Evolutionary conservation across 2,329 filamentous ascomycete genomes (phyloP).

Genomic region (Plectosphaerella cucumerina): DNA sequence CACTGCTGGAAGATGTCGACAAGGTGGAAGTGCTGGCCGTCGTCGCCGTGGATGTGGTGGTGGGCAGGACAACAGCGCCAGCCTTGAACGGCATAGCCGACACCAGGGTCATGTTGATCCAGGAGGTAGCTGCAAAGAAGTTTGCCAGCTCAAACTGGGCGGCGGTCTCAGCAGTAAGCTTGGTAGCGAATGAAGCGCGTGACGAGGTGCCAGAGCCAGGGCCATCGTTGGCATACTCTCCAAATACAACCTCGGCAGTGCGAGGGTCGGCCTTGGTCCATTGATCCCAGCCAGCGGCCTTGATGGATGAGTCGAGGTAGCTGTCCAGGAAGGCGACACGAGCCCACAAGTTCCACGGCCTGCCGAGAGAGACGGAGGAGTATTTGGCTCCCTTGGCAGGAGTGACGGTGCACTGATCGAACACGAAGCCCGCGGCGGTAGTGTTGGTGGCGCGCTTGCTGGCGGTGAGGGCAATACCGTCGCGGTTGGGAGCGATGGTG

Average conservation of each 20-base stretch:
- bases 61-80: conserved; percentile 8
- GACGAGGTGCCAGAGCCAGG: conserved; percentile 36
- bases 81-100: conserved; percentile 29
- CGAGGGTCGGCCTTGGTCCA: conserved; percentile 37
- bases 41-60: conserved; percentile 17
- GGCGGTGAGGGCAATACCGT: conserved; percentile 24
- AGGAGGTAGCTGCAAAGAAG: conserved; percentile 33
- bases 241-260: conserved; percentile 41
- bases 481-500: conserved; percentile 24
- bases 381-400: conserved; percentile 17
- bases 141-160: conserved; percentile 32
- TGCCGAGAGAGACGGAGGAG: conserved; percentile 15
- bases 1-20: conserved; percentile 7
- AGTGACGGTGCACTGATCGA: conserved; percentile 25
- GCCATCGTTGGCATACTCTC: conserved; percentile 45
- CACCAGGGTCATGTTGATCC: conserved; percentile 36
- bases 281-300: conserved; percentile 38
- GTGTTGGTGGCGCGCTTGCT: conserved; percentile 32
- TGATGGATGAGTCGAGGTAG: conserved; percentile 39
- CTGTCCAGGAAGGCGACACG: conserved; percentile 24
- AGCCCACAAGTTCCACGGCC: conserved; percentile 16
- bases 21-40: conserved; percentile 17
- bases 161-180: conserved; percentile 27
- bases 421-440: conserved; percentile 28
- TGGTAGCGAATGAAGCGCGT: conserved; percentile 28